Percentiles rank a stretch among this genome's conserved stretches.
These are phyloP conservation scores for Ochetophila trinervis DNA, from an alignment of 306 rosid genomes.

Conservation along the genomic window DNA sequence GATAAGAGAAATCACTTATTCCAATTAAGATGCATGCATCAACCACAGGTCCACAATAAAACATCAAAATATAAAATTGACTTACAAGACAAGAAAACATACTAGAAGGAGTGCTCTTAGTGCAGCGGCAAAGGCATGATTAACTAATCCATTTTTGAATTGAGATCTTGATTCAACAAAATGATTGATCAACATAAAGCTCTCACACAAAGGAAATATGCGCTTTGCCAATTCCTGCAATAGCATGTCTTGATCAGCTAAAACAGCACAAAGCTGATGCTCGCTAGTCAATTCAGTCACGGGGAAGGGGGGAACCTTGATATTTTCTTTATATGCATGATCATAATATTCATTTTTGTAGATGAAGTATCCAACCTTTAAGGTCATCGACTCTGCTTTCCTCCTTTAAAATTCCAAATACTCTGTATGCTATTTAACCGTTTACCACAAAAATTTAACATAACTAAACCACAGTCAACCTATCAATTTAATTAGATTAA, in stretches of 20 bases:
- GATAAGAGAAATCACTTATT: slow-evolving; percentile 1
- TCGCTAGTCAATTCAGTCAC: neutral
- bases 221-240: slow-evolving; percentile 91
- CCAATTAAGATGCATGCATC: slow-evolving; percentile 10
- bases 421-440: neutral
- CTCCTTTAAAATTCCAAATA: neutral
- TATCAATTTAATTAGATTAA: neutral
- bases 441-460: neutral
- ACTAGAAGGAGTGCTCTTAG: slow-evolving; percentile 88
- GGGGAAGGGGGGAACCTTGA: neutral
- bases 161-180: slow-evolving; percentile 90
- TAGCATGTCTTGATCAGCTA: slow-evolving; percentile 18
- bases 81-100: slow-evolving; percentile 40
- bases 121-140: slow-evolving; percentile 98
- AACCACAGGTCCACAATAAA: slow-evolving; percentile 9
- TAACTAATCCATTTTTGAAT: slow-evolving; percentile 88
- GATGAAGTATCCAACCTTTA: neutral
- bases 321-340: neutral
- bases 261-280: slow-evolving; percentile 3
- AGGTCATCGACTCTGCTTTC: neutral
- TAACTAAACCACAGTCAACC: neutral
- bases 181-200: slow-evolving; percentile 70
- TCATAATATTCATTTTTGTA: neutral
- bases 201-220: slow-evolving; percentile 79
- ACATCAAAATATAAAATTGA: slow-evolving; percentile 30